Percentiles rank a stretch among this genome's conserved stretches.
Evolutionary conservation across 768 basidiomycete species (phyloP).

Genomic region (Chiua virens): DNA sequence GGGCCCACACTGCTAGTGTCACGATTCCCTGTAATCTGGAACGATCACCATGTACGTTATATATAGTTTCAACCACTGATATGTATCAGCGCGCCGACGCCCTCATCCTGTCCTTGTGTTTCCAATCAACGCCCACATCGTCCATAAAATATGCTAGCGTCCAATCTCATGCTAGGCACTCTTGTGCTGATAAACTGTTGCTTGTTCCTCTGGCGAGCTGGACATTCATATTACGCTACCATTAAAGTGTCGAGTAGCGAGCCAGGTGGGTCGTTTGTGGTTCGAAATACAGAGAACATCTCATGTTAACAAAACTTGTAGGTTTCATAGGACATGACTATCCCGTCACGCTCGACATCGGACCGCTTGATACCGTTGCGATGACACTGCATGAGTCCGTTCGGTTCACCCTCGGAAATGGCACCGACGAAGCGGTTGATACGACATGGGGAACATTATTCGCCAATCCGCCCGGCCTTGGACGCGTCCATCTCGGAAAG

Average conservation of each 20-base stretch:
- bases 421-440: constrained; percentile 1
- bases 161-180: not conserved
- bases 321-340: constrained; percentile 8
- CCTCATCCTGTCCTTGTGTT: not conserved
- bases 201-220: constrained; percentile 2
- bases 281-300: not conserved
- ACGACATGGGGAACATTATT: constrained; percentile 9
- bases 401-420: constrained; percentile 1
- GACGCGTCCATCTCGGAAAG: constrained; percentile 6
- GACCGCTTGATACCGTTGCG: constrained; percentile 4
- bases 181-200: constrained; percentile 5
- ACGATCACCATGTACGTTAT: too few relatives aligned
- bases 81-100: too few relatives aligned
- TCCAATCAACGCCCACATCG: not conserved
- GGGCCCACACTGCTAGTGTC: too few relatives aligned
- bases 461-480: constrained; percentile 10
- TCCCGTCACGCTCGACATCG: constrained; percentile 5
- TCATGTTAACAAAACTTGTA: not conserved
- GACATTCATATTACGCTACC: not conserved
- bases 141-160: not conserved
- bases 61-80: too few relatives aligned
- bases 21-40: too few relatives aligned
- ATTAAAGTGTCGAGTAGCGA: not conserved
- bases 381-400: constrained; percentile 11
- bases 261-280: not conserved